Percentiles rank a stretch among this genome's conserved stretches.
These are phyloP conservation scores for Fraxinus sp. DNA, from an alignment of 305 asterid genomes.

Conservation along the genomic window DNA sequence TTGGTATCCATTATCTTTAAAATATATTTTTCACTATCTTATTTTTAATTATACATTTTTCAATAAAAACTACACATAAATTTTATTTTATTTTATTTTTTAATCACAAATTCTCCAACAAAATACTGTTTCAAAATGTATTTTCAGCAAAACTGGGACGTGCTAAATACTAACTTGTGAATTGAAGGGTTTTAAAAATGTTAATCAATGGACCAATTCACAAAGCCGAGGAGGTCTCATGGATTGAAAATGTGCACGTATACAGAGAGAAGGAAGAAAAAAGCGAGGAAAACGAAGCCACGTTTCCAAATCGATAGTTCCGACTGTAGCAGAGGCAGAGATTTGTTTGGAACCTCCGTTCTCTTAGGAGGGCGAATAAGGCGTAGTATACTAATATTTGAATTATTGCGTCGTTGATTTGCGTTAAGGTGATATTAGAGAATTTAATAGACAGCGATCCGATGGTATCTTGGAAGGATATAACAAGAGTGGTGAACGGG, in stretches of 20 bases:
- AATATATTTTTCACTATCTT: too few species aligned
- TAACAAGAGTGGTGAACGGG: conserved; percentile 63
- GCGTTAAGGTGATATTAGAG: not conserved
- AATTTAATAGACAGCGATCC: not conserved
- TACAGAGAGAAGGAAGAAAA: not conserved
- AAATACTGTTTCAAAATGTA: too few species aligned
- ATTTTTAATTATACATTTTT: too few species aligned
- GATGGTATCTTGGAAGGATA: conserved; percentile 57
- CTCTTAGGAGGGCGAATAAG: not conserved
- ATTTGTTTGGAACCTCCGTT: not conserved
- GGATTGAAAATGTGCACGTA: not conserved
- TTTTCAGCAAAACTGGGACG: too few species aligned
- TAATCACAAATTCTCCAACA: too few species aligned
- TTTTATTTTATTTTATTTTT: too few species aligned
- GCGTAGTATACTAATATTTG: not conserved
- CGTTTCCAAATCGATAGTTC: not conserved
- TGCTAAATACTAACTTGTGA: too few species aligned
- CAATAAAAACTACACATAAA: too few species aligned
- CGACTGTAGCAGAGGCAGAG: not conserved
- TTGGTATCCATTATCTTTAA: too few species aligned
- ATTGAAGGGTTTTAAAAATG: too few species aligned
- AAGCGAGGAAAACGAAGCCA: not conserved
- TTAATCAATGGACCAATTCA: too few species aligned
- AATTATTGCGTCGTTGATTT: not conserved
- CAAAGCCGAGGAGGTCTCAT: too few species aligned